Conservation (phyloP, 352 stramenopile species). For the Nothophytophthora sp. region DNA sequence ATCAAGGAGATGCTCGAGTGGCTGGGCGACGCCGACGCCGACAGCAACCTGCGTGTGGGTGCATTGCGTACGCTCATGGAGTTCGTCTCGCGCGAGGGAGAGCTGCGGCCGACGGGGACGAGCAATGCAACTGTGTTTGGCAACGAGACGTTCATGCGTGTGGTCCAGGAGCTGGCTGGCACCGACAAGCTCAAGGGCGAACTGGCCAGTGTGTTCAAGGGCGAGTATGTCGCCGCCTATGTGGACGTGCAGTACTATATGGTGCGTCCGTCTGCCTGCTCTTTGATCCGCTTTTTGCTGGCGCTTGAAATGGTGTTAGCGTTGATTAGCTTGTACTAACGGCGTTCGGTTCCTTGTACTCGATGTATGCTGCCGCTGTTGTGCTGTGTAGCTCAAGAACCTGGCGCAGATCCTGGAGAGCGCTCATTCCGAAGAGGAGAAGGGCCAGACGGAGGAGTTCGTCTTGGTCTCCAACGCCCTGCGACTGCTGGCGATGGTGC, state of each 20-base stretch:
- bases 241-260: slow-evolving; percentile 90
- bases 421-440: slow-evolving; percentile 33
- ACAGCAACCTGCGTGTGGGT: slow-evolving; percentile 72
- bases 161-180: slow-evolving; percentile 69
- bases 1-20: slow-evolving; percentile 85
- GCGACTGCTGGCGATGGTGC: slow-evolving; percentile 67
- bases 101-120: slow-evolving; percentile 28
- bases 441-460: slow-evolving; percentile 40
- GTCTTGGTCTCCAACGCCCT: slow-evolving; percentile 69
- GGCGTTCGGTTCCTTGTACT: neutral
- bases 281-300: neutral
- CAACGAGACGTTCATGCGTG: slow-evolving; percentile 82
- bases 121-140: slow-evolving; percentile 48
- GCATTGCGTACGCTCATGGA: slow-evolving; percentile 90
- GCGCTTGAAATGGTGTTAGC: neutral
- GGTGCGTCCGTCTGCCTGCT: slow-evolving; percentile 32
- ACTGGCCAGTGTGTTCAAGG: slow-evolving; percentile 82
- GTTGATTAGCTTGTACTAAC: neutral
- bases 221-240: slow-evolving; percentile 84
- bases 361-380: slow-evolving; percentile 1
- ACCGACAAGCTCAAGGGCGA: slow-evolving; percentile 81
- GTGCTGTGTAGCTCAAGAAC: slow-evolving; percentile 53
- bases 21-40: slow-evolving; percentile 46
- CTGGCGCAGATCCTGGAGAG: slow-evolving; percentile 61
- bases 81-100: slow-evolving; percentile 78